These are phyloP conservation scores for Eutrema salsugineum DNA, from an alignment of 441 rosid genomes.

Conservation along the genomic window DNA sequence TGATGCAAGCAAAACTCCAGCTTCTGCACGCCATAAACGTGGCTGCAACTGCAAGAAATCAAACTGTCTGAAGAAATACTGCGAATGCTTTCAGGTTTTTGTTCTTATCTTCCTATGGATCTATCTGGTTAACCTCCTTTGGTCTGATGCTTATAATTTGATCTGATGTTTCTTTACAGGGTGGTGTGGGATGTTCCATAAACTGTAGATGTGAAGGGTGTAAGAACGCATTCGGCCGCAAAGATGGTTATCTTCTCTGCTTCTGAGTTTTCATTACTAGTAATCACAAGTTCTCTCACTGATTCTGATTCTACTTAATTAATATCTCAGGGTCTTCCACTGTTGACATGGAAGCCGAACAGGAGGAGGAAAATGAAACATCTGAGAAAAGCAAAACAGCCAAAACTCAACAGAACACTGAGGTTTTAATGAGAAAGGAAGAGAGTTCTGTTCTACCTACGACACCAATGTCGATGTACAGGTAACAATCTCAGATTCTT, in stretches of 20 bases:
- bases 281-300: not conserved
- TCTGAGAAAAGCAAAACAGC: conserved; percentile 40
- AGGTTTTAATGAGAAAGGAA: conserved; percentile 48
- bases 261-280: not conserved
- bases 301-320: not conserved
- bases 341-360: conserved; percentile 53
- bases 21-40: conserved; percentile 97
- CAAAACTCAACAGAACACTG: conserved; percentile 40
- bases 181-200: conserved; percentile 75
- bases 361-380: conserved; percentile 61
- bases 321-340: conserved; percentile 49
- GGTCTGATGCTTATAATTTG: conserved; percentile 16
- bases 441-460: conserved; percentile 47
- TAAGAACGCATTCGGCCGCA: conserved; percentile 57
- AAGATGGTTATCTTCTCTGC: conserved; percentile 48
- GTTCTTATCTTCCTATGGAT: not conserved
- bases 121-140: conserved; percentile 8
- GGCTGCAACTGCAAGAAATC: conserved; percentile 99
- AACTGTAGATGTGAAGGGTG: conserved; percentile 81
- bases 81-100: conserved; percentile 98
- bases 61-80: conserved; percentile 91
- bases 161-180: conserved; percentile 29
- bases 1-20: conserved; percentile 85
- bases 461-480: conserved; percentile 57
- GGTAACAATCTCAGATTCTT: conserved; percentile 38